Evolutionary conservation across 129 eudicot species (phyloP), one percentile per base, ranked within the genome.

Genomic region (Flaveria linearis): DNA sequence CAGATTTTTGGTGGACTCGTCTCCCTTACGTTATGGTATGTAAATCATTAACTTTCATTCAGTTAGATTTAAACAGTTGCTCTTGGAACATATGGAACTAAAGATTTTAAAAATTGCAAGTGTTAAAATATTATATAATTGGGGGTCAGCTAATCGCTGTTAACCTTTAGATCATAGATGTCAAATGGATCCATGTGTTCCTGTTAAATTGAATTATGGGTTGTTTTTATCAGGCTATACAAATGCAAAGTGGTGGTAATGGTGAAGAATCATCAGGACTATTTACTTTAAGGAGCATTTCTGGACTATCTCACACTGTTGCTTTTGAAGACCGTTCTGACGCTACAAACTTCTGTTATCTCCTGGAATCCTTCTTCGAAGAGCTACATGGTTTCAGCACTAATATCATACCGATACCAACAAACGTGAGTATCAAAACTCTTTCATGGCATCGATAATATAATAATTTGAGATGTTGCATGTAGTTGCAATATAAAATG

Each of bases 271-370:
- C 76, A 14, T 25, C 68, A 56, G 97, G 97, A 65, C 73, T 87
- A 33, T 93, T 75, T 73, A 76, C 83, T 43, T 66, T 93, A 73
- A 82, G 75, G 61, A 82, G 80, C 76, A 46, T 63, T 73, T 80
- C 88, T 71, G 81, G 51, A 66, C 47, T 80, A 58, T 62, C 87
- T 81, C 84, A 84, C 81, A 81, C 84, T 2, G 93, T 91, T 83
- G 90, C 93, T 79, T 94, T 94, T 73, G 91, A 91, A 84, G 96
- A 91, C 71, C 93, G 74, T 16, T 82, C 76, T 50, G 98, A 94
- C 80, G 98, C 97, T 56, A 81, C 82, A 80, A 94, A 94, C 70
- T 87, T 91, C 83, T 84, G 90, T 78, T 89, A 87, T 84, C 85
- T 94, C 78, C 85, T 94, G 79, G 88, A 88, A 71, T 87, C 91